These are phyloP conservation scores for Daedaleopsis nitida DNA, from an alignment of 768 basidiomycete species.

Conservation along the genomic window DNA sequence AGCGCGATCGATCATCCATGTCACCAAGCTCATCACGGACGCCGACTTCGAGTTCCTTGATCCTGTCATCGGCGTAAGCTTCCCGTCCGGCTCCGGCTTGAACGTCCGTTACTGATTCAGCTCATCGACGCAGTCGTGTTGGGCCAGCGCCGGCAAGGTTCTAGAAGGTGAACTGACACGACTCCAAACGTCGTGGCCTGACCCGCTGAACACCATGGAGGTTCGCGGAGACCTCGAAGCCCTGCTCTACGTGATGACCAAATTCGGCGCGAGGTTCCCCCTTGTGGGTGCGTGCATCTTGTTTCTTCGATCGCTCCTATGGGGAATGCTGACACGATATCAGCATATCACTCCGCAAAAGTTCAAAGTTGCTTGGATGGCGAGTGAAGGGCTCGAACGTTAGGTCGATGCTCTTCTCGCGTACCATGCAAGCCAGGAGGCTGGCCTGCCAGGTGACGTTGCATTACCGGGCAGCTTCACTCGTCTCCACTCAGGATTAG, in stretches of 20 bases:
- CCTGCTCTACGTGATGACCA: constrained; percentile 65
- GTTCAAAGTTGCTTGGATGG: constrained; percentile 31
- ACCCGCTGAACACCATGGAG: constrained; percentile 53
- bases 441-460: neutral
- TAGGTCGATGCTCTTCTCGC: neutral
- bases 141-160: constrained; percentile 69
- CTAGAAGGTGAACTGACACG: constrained; percentile 67
- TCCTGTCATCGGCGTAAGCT: constrained; percentile 72
- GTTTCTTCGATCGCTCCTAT: neutral
- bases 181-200: constrained; percentile 65
- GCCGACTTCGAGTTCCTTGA: constrained; percentile 73
- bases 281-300: constrained; percentile 42
- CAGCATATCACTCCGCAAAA: constrained; percentile 32
- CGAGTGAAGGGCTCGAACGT: constrained; percentile 11
- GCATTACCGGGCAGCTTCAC: neutral
- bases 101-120: neutral
- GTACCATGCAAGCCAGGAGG: constrained; percentile 12
- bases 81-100: neutral
- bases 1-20: constrained; percentile 57
- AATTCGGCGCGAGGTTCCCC: constrained; percentile 61
- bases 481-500: constrained; percentile 2
- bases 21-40: constrained; percentile 65
- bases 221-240: constrained; percentile 62
- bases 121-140: constrained; percentile 54
- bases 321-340: neutral